Evolutionary conservation across 495 filamentous ascomycete species (phyloP).

Genomic region (Hypoxylon cercidicola): DNA sequence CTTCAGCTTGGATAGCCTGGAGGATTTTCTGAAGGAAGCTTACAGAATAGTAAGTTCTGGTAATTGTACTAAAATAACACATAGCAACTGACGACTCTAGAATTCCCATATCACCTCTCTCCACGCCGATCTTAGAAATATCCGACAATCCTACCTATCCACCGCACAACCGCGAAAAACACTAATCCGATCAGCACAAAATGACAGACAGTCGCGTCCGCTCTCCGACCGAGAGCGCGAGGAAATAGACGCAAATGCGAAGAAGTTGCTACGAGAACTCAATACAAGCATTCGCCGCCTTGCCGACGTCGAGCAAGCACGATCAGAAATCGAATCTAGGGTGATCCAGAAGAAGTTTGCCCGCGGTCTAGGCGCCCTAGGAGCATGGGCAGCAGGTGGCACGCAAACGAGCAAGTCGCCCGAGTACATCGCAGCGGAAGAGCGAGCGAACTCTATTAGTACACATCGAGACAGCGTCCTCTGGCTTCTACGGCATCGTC

Average conservation of each 20-base stretch:
- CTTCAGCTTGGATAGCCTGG: constrained; percentile 64
- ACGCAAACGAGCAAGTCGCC: constrained; percentile 51
- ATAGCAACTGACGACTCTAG: constrained; percentile 57
- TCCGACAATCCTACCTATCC: constrained; percentile 92
- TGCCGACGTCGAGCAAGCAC: constrained; percentile 81
- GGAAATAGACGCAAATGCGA: constrained; percentile 84
- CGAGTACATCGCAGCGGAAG: constrained; percentile 78
- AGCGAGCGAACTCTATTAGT: constrained; percentile 65
- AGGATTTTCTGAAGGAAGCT: constrained; percentile 95
- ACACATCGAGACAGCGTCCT: constrained; percentile 81
- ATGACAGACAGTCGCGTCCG: constrained; percentile 50
- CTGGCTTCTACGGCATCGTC: constrained; percentile 77
- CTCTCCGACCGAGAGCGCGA: constrained; percentile 78
- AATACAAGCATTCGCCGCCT: constrained; percentile 79
- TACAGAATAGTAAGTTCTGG: constrained; percentile 80
- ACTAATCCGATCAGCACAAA: constrained; percentile 48
- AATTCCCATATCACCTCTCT: constrained; percentile 86
- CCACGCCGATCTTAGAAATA: constrained; percentile 76
- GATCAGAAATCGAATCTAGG: constrained; percentile 73
- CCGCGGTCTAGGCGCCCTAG: constrained; percentile 65
- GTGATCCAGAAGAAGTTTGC: constrained; percentile 76
- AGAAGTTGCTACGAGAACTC: constrained; percentile 83
- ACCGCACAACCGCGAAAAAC: constrained; percentile 66
- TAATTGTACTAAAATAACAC: constrained; percentile 4
- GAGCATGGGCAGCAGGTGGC: constrained; percentile 79